phyloP scores from a whole-genome alignment of 257 asterid genomes.

The Pogostemon cablin region DNA sequence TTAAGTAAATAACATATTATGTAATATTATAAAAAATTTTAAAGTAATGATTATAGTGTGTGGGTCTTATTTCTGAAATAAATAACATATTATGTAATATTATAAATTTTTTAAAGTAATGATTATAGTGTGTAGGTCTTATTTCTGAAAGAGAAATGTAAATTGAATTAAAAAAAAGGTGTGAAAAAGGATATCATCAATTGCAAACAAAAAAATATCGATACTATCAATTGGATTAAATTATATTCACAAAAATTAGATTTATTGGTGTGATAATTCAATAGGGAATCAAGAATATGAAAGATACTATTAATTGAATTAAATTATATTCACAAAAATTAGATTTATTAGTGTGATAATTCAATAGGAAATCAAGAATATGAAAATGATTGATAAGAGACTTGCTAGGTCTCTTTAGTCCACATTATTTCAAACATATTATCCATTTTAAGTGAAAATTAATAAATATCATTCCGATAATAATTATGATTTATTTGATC shows the following conservation, averaged over 20 bases:
- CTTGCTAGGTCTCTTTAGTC: neutral
- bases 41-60: too few species aligned
- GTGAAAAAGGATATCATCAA: too few species aligned
- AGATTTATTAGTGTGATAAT: neutral
- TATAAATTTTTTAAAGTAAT: too few species aligned
- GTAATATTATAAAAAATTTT: too few species aligned
- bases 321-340: neutral
- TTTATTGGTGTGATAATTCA: neutral
- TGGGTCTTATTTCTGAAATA: too few species aligned
- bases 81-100: too few species aligned
- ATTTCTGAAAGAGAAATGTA: too few species aligned
- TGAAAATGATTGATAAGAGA: constrained; percentile 30
- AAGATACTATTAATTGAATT: neutral
- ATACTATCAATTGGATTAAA: neutral
- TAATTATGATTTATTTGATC: too few species aligned
- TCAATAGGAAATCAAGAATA: neutral
- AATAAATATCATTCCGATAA: neutral
- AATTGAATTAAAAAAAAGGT: too few species aligned
- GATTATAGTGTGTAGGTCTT: too few species aligned
- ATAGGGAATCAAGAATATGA: neutral
- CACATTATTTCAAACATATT: neutral
- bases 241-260: neutral
- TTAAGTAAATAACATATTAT: too few species aligned
- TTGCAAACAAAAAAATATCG: too few species aligned
- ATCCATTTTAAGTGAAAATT: neutral